Conservation (phyloP, 2,329 filamentous ascomycete genomes). For the Fusarium pilosicola region DNA sequence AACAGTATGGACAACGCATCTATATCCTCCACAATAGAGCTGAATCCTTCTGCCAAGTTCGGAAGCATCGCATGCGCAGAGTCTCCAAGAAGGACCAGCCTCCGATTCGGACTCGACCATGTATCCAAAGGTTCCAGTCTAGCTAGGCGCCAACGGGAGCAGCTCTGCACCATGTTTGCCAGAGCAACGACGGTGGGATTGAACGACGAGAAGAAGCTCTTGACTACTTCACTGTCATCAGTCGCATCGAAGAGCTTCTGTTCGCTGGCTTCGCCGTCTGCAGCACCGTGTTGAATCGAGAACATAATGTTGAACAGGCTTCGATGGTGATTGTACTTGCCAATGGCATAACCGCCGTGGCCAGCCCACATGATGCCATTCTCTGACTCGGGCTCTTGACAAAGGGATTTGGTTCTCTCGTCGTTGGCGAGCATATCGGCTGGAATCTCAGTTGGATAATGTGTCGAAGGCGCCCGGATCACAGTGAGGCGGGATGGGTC, state of each 20-base stretch:
- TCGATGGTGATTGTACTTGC: constrained; percentile 13
- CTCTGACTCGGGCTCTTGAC: background rate
- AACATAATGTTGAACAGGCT: constrained; percentile 9
- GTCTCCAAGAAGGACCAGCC: background rate
- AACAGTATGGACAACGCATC: background rate
- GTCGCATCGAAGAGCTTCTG: background rate
- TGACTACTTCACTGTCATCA: background rate
- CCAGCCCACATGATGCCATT: constrained; percentile 14
- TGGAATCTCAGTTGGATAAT: constrained; percentile 5
- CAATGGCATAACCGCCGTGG: constrained; percentile 1
- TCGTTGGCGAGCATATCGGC: background rate
- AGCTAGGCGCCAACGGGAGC: background rate
- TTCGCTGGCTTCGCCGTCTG: background rate
- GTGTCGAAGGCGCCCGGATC: constrained; percentile 5
- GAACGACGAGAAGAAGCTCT: background rate
- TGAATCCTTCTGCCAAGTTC: background rate
- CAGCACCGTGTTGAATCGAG: constrained; percentile 5
- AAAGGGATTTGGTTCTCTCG: background rate
- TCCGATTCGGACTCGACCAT: background rate
- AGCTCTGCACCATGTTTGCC: background rate
- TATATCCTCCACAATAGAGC: background rate
- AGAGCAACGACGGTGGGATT: background rate
- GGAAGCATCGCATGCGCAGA: background rate
- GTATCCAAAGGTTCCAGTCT: background rate
- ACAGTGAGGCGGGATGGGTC: background rate